Conservation (phyloP, 2,329 filamentous ascomycete species). For the Apiospora malaysiana region DNA sequence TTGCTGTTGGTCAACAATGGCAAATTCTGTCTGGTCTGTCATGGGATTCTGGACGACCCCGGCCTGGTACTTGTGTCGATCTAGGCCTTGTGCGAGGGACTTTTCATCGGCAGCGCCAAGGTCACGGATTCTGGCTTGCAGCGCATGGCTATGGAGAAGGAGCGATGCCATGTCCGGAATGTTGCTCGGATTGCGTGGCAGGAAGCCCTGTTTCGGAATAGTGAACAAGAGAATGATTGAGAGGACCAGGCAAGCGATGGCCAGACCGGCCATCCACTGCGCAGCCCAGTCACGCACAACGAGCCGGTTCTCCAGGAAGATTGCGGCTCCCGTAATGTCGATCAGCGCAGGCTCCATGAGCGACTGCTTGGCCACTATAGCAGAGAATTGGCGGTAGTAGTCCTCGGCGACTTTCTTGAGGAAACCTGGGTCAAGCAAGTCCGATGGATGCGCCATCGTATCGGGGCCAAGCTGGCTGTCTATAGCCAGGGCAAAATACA, state of each 20-base stretch:
- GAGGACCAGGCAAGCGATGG: constrained; percentile 36
- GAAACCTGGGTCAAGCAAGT: constrained; percentile 29
- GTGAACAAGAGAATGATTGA: constrained; percentile 30
- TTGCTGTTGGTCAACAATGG: constrained; percentile 31
- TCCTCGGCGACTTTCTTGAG: constrained; percentile 36
- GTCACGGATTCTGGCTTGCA: constrained; percentile 43
- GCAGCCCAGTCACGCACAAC: constrained; percentile 38
- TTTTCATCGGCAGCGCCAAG: constrained; percentile 40
- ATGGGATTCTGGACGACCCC: not conserved
- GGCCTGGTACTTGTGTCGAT: constrained; percentile 34
- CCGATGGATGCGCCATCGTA: not conserved
- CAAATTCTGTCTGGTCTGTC: constrained; percentile 32
- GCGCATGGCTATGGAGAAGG: constrained; percentile 42
- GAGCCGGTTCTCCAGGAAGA: constrained; percentile 38
- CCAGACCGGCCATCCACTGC: constrained; percentile 39
- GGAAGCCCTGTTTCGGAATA: constrained; percentile 40
- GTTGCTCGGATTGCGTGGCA: constrained; percentile 43
- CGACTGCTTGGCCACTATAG: constrained; percentile 39
- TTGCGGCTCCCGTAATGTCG: constrained; percentile 33
- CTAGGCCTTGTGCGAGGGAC: constrained; percentile 36
- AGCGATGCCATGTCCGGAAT: constrained; percentile 44
- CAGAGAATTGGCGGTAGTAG: constrained; percentile 44
- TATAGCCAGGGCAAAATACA: not conserved
- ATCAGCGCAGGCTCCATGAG: constrained; percentile 33
- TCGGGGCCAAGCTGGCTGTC: constrained; percentile 10